Evolutionary conservation across 2,329 filamentous ascomycete genomes (phyloP), one percentile per base, ranked within the genome.

Genomic region (Cryphonectria japonica): DNA sequence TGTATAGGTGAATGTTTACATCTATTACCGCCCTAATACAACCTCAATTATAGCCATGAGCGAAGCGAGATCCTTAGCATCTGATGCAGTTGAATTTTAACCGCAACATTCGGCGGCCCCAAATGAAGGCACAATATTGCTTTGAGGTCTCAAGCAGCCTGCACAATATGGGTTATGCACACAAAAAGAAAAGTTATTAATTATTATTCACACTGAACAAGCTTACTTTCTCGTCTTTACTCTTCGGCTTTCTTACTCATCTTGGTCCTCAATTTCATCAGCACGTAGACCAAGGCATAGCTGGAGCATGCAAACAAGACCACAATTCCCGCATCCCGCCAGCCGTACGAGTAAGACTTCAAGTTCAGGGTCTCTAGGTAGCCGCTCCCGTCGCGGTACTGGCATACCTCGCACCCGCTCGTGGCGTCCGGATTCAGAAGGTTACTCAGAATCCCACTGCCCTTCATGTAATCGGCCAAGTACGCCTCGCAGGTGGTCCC

Each of bases 331-430:
- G 68, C 65, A 78, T 93, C 84, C 65, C 91, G 84, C 91, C 91
- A 93, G 0, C 89, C 90, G 74, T 89, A 89, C 72, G 84, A 87
- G 74, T 91, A 88, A 4, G 88, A 83, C 1, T 83, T 82, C 9
- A 93, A 75, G 76, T 92, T 91, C 16, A 93, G 73, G 0, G 83
- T 87, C 2, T 79, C 75, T 2, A 93, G 77, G 73, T 91, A 93
- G 70, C 91, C 90, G 7, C 84, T 82, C 0, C 89, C 90, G 26
- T 76, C 79, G 1, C 78, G 79, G 77, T 88, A 93, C 73, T 88
- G 82, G 75, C 91, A 93, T 0, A 92, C 89, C 57, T 79, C 79
- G 77, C 91, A 93, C 0, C 78, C 82, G 0, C 79, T 76, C 0
- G 82, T 88, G 0, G 86, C 88, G 3, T 88, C 83, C 0, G 90